Evolutionary conservation across 2,329 filamentous ascomycete species (phyloP), one percentile per base, ranked within the genome.

Genomic region (Verticillium klebahnii): DNA sequence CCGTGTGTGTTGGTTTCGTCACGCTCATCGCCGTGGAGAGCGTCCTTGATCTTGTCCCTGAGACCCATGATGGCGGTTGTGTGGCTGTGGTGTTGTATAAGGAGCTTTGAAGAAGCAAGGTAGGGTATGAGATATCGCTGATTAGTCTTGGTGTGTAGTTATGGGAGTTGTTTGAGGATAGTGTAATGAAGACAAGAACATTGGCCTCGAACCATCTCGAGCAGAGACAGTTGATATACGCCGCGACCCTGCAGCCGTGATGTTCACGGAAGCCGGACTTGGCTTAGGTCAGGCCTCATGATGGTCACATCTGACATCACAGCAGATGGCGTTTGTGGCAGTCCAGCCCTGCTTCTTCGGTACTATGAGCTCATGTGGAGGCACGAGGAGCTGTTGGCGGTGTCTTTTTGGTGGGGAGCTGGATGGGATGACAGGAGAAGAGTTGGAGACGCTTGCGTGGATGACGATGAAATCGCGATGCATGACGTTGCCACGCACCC

Each of bases 31-130:
- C 29, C 32, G 37, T 66, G 63, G 34, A 66, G 61, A 9, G 64
- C 64, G 25, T 65, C 62, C 61, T 66, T 66, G 31, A 66, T 65
- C 58, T 66, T 66, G n/a, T 63, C 32, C 45, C 36, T 63, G 40
- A 66, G 59, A 60, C 64, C 64, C 64, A 66, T 66, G 56, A 45
- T 65, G 62, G 50, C 37, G 58, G 50, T 36, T 56, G 58, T 15
- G 32, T 59, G 9, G 40, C 2, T 9, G 40, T 50, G n/a, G 40
- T 50, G 40, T 7, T 8, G 1, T 5, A n/a, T 50, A 50, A 8
- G 39, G n/a, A 8, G 17, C 2, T 45, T 3, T n/a, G 6, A 45
- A 14, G 8, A 15, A 8, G 4, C n/a, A 6, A 14, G 37, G 15
- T 40, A n/a, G 17, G 12, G 37, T 25, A 17, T 15, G 37, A 40